Base-by-base conservation (phyloP, 148 eudicot genomes). In the Silene uniflora region DNA sequence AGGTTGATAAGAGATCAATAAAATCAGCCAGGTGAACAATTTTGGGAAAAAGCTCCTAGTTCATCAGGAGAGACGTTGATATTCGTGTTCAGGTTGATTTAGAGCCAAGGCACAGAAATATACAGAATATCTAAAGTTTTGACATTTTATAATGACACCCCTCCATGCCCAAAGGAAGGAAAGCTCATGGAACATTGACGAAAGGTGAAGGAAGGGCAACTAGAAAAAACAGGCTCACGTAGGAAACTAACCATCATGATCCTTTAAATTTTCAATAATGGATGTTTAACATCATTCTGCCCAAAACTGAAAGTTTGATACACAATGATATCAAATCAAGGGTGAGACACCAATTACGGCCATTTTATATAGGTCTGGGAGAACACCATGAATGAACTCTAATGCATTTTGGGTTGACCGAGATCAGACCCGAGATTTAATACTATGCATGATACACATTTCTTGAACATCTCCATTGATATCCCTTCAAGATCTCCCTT, bases 231-330 rank as follows among this genome's bases (percentile, higher is more conserved):
- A 68, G 32, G 11, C 55, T 42, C 58, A 22, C 24, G 21, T 24
- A 24, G n/a, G 44, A 71, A 71, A 71, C 73, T 71, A 25, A 71
- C 73, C 73, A 52, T 10, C 22, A 52, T 23, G 73, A 71, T 52
- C 52, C 73, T 24, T 54, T 10, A 54, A 52, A 10, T 12, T 23
- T n/a, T 1, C 42, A 64, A 14, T 25, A 19, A 64, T 27, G 6
- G 44, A 64, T 64, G 5, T 27, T 64, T 10, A 63, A 64, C 2
- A 7, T 64, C 7, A 46, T 35, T 66, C 47, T n/a, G 27, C 67
- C 0, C 22, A 32, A 7, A 66, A 66, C 19, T 32, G 22, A 16
- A 17, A 66, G 47, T 21, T 66, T 21, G 63, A 9, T 60, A 21
- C n/a, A n/a, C 27, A 60, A 35, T 35, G 39, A 35, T 35, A 35